These are phyloP conservation scores for Myriangium duriaei DNA, from an alignment of 2,329 filamentous ascomycete species.

Conservation along the genomic window DNA sequence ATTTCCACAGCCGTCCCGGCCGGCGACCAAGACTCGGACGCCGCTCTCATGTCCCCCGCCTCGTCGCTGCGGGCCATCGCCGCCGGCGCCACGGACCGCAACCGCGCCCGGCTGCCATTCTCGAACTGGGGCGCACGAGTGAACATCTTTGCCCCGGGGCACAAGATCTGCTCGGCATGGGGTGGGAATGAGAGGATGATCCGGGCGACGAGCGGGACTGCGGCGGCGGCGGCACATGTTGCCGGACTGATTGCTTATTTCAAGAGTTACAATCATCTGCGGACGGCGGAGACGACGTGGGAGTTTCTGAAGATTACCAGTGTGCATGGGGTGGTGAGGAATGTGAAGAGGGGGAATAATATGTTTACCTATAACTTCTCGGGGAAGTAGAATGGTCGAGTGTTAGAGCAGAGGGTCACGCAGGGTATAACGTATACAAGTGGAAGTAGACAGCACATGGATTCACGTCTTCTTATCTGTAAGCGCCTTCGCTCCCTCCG, in stretches of 20 bases:
- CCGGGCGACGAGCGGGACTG: constrained; percentile 43
- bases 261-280: constrained; percentile 9
- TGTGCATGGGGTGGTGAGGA: constrained; percentile 8
- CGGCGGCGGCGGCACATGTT: constrained; percentile 55
- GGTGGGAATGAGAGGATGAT: constrained; percentile 31
- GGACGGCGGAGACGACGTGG: constrained; percentile 3
- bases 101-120: constrained; percentile 24
- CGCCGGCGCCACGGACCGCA: constrained; percentile 23
- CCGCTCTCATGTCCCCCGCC: constrained; percentile 20
- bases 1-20: constrained; percentile 44
- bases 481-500: too few relatives aligned
- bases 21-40: constrained; percentile 34
- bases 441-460: too few relatives aligned
- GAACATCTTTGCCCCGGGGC: constrained; percentile 28
- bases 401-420: too few relatives aligned
- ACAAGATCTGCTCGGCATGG: constrained; percentile 34
- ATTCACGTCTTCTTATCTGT: too few relatives aligned
- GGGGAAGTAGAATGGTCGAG: constrained; percentile 2
- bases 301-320: constrained; percentile 7
- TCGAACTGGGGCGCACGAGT: constrained; percentile 28
- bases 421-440: too few relatives aligned
- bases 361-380: constrained; percentile 11
- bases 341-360: constrained; percentile 4
- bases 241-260: constrained; percentile 55
- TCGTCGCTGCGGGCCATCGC: constrained; percentile 25